A percentile compares a stretch with the other conserved stretches of the same genome.
Evolutionary conservation across 768 basidiomycete species (phyloP).

Genomic region (Dictyophora rubrovolvata): DNA sequence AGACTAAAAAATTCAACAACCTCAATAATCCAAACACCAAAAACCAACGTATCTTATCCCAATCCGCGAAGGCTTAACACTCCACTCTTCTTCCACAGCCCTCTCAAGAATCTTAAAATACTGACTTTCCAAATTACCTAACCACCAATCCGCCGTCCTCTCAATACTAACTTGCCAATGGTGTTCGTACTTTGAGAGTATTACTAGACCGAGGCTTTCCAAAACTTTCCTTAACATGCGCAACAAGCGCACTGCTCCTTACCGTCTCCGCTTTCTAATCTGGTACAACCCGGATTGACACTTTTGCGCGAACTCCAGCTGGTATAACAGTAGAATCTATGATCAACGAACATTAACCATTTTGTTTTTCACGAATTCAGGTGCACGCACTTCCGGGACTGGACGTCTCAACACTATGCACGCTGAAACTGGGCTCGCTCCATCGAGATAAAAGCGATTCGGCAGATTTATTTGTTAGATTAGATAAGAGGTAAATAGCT

Average conservation of each 20-base stretch:
- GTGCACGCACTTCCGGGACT: conserved; percentile 59
- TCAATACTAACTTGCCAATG: conserved; percentile 55
- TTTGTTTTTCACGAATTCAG: background rate
- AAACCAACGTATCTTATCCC: conserved; percentile 88
- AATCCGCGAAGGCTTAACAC: conserved; percentile 72
- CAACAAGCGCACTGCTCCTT: conserved; percentile 45
- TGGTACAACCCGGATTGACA: conserved; percentile 89
- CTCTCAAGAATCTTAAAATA: conserved; percentile 83
- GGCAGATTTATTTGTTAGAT: conserved; percentile 56
- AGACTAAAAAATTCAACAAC: conserved; percentile 39
- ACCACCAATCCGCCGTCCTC: conserved; percentile 92
- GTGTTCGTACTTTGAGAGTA: conserved; percentile 42
- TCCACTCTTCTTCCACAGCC: conserved; percentile 83
- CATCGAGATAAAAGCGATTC: conserved; percentile 67
- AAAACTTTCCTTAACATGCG: conserved; percentile 53
- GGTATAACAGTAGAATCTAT: conserved; percentile 86
- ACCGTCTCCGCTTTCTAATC: conserved; percentile 77
- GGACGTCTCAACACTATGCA: conserved; percentile 76
- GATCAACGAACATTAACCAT: background rate
- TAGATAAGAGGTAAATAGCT: conserved; percentile 60
- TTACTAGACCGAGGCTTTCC: conserved; percentile 55
- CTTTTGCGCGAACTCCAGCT: conserved; percentile 66
- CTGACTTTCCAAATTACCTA: conserved; percentile 73
- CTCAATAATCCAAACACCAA: conserved; percentile 18
- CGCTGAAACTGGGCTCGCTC: conserved; percentile 83